A percentile compares a stretch with the other conserved stretches of the same genome.
These are phyloP conservation scores for Coniochaeta sp. DNA, from an alignment of 2,329 filamentous ascomycete genomes.

Conservation along the genomic window DNA sequence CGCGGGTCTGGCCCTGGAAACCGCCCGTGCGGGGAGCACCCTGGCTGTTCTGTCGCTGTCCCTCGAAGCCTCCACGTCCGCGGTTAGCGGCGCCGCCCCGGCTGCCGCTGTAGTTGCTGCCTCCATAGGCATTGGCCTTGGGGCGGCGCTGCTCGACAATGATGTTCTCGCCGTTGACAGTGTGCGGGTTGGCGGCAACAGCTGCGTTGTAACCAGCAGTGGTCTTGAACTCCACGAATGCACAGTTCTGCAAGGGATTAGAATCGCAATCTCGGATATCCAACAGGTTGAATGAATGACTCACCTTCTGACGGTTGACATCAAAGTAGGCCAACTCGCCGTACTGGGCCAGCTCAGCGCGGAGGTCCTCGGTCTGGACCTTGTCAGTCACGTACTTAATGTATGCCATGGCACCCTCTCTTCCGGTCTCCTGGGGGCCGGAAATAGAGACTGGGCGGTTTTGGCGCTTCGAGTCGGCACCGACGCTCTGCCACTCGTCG, in stretches of 20 bases:
- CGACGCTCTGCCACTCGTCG: slow-evolving; percentile 83
- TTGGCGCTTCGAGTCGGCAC: slow-evolving; percentile 77
- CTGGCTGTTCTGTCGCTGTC: slow-evolving; percentile 53
- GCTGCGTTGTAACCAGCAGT: slow-evolving; percentile 77
- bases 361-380: slow-evolving; percentile 68
- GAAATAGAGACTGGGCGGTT: slow-evolving; percentile 63
- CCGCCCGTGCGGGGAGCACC: slow-evolving; percentile 38
- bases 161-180: slow-evolving; percentile 74
- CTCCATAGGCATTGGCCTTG: slow-evolving; percentile 63
- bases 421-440: slow-evolving; percentile 42
- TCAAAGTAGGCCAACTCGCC: slow-evolving; percentile 69
- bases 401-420: slow-evolving; percentile 76
- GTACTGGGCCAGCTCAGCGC: slow-evolving; percentile 61
- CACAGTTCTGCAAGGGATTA: slow-evolving; percentile 66
- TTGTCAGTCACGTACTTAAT: slow-evolving; percentile 94
- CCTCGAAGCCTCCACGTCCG: slow-evolving; percentile 60
- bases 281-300: slow-evolving; percentile 10
- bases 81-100: slow-evolving; percentile 55
- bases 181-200: slow-evolving; percentile 76
- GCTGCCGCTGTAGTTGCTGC: slow-evolving; percentile 56
- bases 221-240: slow-evolving; percentile 89
- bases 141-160: slow-evolving; percentile 83
- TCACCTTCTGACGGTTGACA: slow-evolving; percentile 76
- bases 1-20: slow-evolving; percentile 56
- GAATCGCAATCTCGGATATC: background rate